Evolutionary conservation across 2,329 filamentous ascomycete genomes (phyloP).

Genomic region (Fusarium dlaminii): DNA sequence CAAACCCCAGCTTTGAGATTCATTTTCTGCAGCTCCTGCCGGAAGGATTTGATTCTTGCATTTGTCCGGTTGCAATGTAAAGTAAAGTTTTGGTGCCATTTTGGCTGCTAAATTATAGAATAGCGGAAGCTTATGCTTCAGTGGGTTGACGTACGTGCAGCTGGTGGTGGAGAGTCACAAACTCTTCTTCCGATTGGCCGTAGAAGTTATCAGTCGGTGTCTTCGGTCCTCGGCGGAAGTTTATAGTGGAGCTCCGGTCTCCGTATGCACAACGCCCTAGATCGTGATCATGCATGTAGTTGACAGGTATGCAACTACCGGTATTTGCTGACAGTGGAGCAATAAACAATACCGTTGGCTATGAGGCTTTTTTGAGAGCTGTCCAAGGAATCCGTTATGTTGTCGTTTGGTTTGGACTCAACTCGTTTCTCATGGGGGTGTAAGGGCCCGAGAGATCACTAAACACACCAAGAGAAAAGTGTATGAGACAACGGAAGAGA

Average conservation of each 20-base stretch:
- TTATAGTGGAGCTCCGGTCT: not conserved
- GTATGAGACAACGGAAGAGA: accelerated
- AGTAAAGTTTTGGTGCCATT: not conserved
- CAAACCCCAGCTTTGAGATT: not conserved
- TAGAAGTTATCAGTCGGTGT: too few species aligned
- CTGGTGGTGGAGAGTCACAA: not conserved
- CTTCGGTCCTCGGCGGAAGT: not conserved
- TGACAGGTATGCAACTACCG: too few species aligned
- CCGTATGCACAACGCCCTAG: not conserved
- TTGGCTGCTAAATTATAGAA: too few species aligned
- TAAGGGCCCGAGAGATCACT: accelerated
- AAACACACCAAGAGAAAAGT: accelerated
- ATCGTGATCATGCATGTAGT: not conserved
- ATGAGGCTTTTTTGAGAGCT: not conserved
- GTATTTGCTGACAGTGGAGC: not conserved
- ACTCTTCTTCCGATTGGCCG: not conserved
- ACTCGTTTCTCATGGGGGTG: accelerated
- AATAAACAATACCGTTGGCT: too few species aligned
- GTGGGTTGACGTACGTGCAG: not conserved
- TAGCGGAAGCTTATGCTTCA: not conserved
- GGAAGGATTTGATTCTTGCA: not conserved
- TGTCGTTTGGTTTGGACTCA: not conserved
- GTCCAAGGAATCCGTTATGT: accelerated
- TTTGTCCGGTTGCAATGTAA: not conserved
- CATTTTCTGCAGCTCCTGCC: not conserved